Conservation (phyloP, 1,284 basidiomycete genomes). For the Vanrija humicola region DNA sequence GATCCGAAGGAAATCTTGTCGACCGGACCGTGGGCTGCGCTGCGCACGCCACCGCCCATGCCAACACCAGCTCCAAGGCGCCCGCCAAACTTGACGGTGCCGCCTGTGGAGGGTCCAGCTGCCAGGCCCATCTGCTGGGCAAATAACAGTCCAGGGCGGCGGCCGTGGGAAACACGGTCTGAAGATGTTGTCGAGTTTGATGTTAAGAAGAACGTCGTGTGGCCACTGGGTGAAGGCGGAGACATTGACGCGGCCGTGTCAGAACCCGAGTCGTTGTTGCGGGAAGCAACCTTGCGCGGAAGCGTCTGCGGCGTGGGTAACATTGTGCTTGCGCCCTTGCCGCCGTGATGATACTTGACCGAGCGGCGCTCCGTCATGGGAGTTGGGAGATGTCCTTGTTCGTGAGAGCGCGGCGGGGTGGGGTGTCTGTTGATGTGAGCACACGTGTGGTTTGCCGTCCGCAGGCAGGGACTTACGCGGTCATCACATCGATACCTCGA, state of each 20-base stretch:
- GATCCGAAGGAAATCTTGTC: conserved; percentile 25
- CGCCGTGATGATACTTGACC: conserved; percentile 12
- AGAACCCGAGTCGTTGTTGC: not conserved
- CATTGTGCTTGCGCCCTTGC: not conserved
- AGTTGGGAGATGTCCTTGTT: conserved; percentile 31
- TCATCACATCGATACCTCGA: conserved; percentile 29
- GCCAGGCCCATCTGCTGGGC: conserved; percentile 43
- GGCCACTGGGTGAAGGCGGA: conserved; percentile 32
- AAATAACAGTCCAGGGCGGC: conserved; percentile 41
- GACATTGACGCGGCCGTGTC: not conserved
- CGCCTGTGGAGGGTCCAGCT: not conserved
- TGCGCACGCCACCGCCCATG: conserved; percentile 33
- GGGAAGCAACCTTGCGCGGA: conserved; percentile 42
- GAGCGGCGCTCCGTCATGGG: conserved; percentile 36
- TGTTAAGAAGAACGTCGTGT: conserved; percentile 39
- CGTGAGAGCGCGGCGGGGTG: conserved; percentile 24
- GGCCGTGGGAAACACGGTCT: conserved; percentile 17
- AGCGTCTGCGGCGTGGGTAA: conserved; percentile 58
- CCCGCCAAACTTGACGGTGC: conserved; percentile 13
- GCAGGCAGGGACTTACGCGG: conserved; percentile 8
- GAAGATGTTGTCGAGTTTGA: conserved; percentile 4
- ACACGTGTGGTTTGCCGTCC: conserved; percentile 4
- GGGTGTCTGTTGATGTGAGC: conserved; percentile 14
- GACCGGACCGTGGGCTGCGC: conserved; percentile 20
- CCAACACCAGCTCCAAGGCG: conserved; percentile 38